A percentile compares a stretch with the other conserved stretches of the same genome.
Conservation (phyloP, 495 filamentous ascomycete genomes). For the Thozetella sp. region DNA sequence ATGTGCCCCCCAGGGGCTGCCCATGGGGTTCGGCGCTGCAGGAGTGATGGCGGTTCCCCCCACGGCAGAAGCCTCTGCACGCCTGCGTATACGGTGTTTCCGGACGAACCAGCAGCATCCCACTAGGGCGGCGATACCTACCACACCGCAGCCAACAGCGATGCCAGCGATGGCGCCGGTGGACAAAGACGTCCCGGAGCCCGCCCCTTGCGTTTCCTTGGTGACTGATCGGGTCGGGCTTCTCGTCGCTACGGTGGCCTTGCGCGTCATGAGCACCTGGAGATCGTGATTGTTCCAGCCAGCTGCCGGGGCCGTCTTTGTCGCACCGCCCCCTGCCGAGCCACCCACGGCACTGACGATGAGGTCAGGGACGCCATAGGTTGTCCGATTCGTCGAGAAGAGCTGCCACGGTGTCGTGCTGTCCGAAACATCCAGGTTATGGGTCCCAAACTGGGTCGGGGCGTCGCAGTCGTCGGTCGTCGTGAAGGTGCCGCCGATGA, state of each 20-base stretch:
- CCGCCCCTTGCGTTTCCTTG: neutral
- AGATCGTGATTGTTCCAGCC: slow-evolving; percentile 30
- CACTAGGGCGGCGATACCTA: slow-evolving; percentile 7
- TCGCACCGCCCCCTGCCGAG: slow-evolving; percentile 61
- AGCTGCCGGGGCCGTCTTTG: slow-evolving; percentile 59
- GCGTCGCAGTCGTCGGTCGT: slow-evolving; percentile 67
- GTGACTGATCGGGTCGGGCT: slow-evolving; percentile 20
- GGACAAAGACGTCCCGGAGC: slow-evolving; percentile 6
- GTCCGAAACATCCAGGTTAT: slow-evolving; percentile 56
- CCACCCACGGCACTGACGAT: slow-evolving; percentile 67
- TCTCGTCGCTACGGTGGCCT: slow-evolving; percentile 20
- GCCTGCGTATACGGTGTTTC: slow-evolving; percentile 4
- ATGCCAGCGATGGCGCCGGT: slow-evolving; percentile 29
- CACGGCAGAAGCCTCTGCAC: neutral
- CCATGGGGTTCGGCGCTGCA: neutral
- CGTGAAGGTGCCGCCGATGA: slow-evolving; percentile 70
- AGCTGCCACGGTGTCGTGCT: slow-evolving; percentile 26
- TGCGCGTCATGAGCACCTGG: slow-evolving; percentile 22
- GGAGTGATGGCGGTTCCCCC: neutral
- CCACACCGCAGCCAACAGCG: slow-evolving; percentile 13
- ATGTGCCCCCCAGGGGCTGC: neutral
- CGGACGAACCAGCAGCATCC: slow-evolving; percentile 9
- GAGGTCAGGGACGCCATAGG: slow-evolving; percentile 60
- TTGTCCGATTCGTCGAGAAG: slow-evolving; percentile 30
- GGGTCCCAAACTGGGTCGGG: slow-evolving; percentile 59